phyloP scores from a whole-genome alignment of 371 early-diverging fungal genomes.

The Syncephalastrum sp. region DNA sequence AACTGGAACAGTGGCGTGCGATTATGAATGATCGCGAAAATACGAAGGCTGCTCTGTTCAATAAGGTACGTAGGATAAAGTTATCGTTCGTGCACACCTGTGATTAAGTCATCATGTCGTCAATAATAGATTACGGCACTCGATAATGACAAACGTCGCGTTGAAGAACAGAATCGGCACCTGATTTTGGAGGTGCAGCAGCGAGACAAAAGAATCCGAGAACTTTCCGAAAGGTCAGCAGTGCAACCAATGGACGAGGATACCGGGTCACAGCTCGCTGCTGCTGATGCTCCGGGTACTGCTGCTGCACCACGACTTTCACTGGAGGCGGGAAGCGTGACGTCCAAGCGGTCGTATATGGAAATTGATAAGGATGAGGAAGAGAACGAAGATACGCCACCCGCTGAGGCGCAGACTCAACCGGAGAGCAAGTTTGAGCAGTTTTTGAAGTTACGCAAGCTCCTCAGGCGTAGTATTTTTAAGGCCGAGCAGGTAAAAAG shows the following conservation, averaged over 20 bases:
- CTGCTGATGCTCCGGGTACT: background rate
- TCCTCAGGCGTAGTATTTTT: constrained; percentile 36
- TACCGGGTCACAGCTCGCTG: constrained; percentile 4
- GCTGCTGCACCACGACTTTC: constrained; percentile 2
- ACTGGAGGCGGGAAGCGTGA: background rate
- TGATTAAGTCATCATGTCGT: background rate
- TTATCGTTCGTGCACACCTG: too few species aligned
- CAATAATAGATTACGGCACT: constrained; percentile 29
- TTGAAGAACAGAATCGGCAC: constrained; percentile 21
- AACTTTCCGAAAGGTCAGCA: constrained; percentile 2
- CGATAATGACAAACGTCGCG: constrained; percentile 32
- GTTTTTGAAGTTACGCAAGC: constrained; percentile 33
- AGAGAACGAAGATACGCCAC: background rate
- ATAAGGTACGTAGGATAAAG: constrained; percentile 21
- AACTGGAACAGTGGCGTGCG: constrained; percentile 21
- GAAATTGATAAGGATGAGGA: constrained; percentile 8
- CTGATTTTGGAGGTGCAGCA: constrained; percentile 17
- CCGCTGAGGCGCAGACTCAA: background rate
- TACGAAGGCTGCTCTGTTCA: constrained; percentile 19
- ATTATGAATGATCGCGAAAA: constrained; percentile 21
- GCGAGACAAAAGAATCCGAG: constrained; percentile 13
- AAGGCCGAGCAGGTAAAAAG: constrained; percentile 35
- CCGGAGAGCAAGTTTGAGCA: constrained; percentile 14
- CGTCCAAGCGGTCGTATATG: constrained; percentile 2
- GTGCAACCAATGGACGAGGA: constrained; percentile 9